phyloP scores from a whole-genome alignment of 768 basidiomycete species.

The Mycena crocata region DNA sequence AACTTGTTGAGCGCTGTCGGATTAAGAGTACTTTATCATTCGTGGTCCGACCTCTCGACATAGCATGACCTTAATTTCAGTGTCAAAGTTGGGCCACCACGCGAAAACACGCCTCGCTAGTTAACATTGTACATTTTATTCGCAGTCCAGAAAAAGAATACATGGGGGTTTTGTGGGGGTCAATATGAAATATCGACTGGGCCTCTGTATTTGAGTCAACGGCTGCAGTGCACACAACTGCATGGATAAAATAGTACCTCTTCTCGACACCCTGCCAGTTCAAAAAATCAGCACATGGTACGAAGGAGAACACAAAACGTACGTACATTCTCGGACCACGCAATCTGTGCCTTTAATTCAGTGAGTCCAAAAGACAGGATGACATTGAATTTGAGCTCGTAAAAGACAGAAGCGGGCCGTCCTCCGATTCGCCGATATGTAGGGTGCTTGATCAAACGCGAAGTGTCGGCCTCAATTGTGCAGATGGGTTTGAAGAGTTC shows the following conservation, averaged over 20 bases:
- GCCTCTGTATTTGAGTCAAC: conserved; percentile 38
- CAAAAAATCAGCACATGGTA: neutral
- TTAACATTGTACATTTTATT: too few species aligned
- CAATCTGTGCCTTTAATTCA: conserved; percentile 63
- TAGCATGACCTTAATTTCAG: too few species aligned
- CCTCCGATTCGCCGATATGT: neutral
- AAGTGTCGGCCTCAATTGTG: conserved; percentile 17
- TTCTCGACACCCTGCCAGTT: conserved; percentile 49
- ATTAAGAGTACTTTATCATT: too few species aligned
- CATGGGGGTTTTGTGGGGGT: too few species aligned
- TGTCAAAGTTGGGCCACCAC: too few species aligned
- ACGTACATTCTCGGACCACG: conserved; percentile 62
- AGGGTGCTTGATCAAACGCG: neutral
- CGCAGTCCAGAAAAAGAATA: too few species aligned
- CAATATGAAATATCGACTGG: conserved; percentile 49
- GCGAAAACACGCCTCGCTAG: too few species aligned
- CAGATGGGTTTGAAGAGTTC: conserved; percentile 1
- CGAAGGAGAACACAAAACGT: neutral
- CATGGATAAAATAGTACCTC: too few species aligned
- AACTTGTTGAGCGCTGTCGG: too few species aligned
- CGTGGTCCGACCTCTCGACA: too few species aligned
- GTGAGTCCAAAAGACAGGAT: conserved; percentile 64
- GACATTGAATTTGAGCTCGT: conserved; percentile 52
- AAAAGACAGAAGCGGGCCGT: conserved; percentile 36
- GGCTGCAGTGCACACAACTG: neutral